Evolutionary conservation across 768 basidiomycete genomes (phyloP).

Genomic region (Sporobolomyces phaffii): DNA sequence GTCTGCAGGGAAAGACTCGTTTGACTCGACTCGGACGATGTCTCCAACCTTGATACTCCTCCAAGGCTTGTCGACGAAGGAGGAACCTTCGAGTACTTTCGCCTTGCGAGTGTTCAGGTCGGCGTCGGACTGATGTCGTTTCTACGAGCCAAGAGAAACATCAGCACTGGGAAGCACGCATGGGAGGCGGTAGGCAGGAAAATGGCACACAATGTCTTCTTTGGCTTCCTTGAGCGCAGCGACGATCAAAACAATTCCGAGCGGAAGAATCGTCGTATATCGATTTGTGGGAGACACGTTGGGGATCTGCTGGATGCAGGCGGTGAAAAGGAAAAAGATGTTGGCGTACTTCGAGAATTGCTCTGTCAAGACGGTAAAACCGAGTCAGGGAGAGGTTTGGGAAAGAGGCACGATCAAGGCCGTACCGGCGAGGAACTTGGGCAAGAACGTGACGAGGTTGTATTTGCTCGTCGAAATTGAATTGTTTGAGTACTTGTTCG

Average conservation of each 20-base stretch:
- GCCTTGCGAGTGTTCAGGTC: conserved; percentile 79
- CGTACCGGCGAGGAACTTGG: conserved; percentile 87
- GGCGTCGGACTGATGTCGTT: conserved; percentile 91
- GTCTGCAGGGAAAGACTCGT: conserved; percentile 95
- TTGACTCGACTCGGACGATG: conserved; percentile 77
- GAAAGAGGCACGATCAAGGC: conserved; percentile 18
- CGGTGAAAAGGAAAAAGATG: conserved; percentile 93
- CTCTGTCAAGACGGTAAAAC: conserved; percentile 22
- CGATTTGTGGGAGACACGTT: conserved; percentile 91
- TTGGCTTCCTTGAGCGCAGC: conserved; percentile 93
- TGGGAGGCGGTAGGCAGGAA: background rate
- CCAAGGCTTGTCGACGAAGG: conserved; percentile 75
- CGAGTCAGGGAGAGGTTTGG: too few species aligned
- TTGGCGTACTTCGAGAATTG: conserved; percentile 72
- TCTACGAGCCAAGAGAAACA: conserved; percentile 45
- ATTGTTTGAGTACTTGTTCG: conserved; percentile 67
- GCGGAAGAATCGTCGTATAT: conserved; percentile 90
- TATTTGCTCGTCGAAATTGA: conserved; percentile 93
- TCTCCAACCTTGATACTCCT: conserved; percentile 84
- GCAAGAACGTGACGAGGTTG: conserved; percentile 74
- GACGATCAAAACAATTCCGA: conserved; percentile 78
- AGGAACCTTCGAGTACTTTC: conserved; percentile 62
- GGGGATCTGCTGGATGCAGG: conserved; percentile 87
- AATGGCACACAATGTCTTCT: conserved; percentile 73
- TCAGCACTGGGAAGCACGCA: too few species aligned